These are phyloP conservation scores for Phytophthora agathidicida DNA, from an alignment of 352 stramenopile genomes.

Conservation along the genomic window DNA sequence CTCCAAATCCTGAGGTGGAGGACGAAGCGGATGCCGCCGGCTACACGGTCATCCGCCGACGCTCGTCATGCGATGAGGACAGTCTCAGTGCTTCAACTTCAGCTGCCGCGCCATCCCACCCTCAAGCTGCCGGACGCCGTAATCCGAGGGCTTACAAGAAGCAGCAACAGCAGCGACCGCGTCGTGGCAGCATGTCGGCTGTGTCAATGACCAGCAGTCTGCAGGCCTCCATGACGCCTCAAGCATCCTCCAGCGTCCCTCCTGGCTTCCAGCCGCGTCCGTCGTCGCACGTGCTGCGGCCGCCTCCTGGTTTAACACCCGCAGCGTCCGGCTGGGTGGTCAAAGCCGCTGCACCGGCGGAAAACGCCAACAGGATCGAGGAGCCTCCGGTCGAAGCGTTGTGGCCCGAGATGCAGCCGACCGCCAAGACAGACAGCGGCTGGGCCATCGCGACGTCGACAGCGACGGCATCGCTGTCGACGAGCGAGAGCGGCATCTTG, in stretches of 20 bases:
- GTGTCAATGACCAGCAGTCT: conserved; percentile 18
- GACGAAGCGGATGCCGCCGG: conserved; percentile 48
- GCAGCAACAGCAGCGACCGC: conserved; percentile 21
- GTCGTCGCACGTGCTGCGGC: conserved; percentile 10
- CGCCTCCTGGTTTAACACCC: conserved; percentile 27
- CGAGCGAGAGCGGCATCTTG: conserved; percentile 5
- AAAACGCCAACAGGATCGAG: conserved; percentile 30
- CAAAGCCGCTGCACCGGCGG: conserved; percentile 27
- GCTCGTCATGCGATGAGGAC: conserved; percentile 35
- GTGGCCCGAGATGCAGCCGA: conserved; percentile 33
- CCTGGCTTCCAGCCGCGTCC: conserved; percentile 27
- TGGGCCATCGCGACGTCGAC: conserved; percentile 18
- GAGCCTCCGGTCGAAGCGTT: conserved; percentile 39
- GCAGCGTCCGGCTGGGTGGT: conserved; percentile 38
- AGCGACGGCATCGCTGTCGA: too few species aligned
- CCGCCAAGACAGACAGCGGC: conserved; percentile 18
- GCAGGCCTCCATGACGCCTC: conserved; percentile 14
- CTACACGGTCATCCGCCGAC: conserved; percentile 61
- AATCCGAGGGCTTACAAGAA: conserved; percentile 20
- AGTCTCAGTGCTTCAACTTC: not conserved
- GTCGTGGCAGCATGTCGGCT: conserved; percentile 22
- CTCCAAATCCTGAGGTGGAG: not conserved
- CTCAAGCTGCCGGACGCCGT: conserved; percentile 1
- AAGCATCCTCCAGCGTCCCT: conserved; percentile 19
- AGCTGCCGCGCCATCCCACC: not conserved